Evolutionary conservation across 495 filamentous ascomycete genomes (phyloP), one percentile per base, ranked within the genome.

Genomic region (Talaromyces stipitatus): DNA sequence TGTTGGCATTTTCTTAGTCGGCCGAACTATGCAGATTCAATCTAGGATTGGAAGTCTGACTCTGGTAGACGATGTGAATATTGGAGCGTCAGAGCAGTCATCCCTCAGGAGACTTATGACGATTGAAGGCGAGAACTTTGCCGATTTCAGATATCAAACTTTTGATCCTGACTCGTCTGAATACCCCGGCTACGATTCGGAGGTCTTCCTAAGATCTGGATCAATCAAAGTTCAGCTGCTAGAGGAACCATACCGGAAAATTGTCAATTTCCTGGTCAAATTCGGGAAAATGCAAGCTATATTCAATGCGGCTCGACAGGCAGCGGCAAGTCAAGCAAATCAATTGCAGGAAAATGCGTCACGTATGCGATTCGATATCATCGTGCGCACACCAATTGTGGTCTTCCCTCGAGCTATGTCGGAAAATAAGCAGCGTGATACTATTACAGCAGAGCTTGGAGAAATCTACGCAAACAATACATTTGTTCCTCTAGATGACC

Each of bases 251-350:
- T 97, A 96, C 74, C 87, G 95, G 41, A 97, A 97, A 72, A 98
- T 98, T 58, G 89, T 97, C 71, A 89, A 96, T 64, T 98, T 97
- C 71, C 77, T 91, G 27, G 89, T 98, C 63, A 98, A 98, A 62
- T 98, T 98, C 64, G 94, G 94, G 57, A 95, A 95, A 72, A 98
- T 98, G 94, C 94, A 97, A 70, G 91, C 94, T 22, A 91, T 98
- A 48, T 97, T 96, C 78, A 97, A 98, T 68, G 92, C 94, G 18
- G 94, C 94, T 20, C 84, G 95, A 23, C 90, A 92, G 69, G 94
- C 94, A 52, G 94, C 94, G n/a, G 89, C 91, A 23, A 92, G 88
- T 58, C 92, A 96, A 68, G 94, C 94, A 6, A 95, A 82, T 50
- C 90, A 97, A 67, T 78, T 98, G 10, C 92, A 97, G 64, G 85